Conservation (phyloP, 805 yeast species). For the Wickerhamomyces chambardii region DNA sequence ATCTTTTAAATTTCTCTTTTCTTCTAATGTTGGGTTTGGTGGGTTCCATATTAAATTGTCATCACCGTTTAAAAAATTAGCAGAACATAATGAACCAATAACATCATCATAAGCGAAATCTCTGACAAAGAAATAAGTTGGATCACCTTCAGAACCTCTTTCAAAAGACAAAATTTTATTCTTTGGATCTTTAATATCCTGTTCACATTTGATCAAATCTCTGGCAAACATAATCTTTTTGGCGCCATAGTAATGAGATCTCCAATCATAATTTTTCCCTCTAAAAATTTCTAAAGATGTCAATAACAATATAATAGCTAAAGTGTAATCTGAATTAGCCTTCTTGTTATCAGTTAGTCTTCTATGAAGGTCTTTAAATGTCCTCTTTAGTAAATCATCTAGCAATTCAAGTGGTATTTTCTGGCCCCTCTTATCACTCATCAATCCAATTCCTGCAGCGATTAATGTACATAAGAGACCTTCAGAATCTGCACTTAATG, state of each 20-base stretch:
- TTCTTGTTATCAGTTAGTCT: slow-evolving; percentile 40
- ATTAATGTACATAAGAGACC: slow-evolving; percentile 46
- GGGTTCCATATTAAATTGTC: slow-evolving; percentile 13
- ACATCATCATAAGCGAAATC: slow-evolving; percentile 68
- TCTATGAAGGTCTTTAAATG: slow-evolving; percentile 46
- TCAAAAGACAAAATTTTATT: slow-evolving; percentile 7
- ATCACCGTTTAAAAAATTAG: slow-evolving; percentile 18
- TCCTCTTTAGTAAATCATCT: slow-evolving; percentile 41
- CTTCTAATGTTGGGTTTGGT: slow-evolving; percentile 4
- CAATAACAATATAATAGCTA: slow-evolving; percentile 51
- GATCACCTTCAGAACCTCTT: slow-evolving; percentile 9
- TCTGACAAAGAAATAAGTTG: slow-evolving; percentile 45
- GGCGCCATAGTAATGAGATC: slow-evolving; percentile 62
- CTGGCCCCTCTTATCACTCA: slow-evolving; percentile 12
- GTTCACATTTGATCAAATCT: slow-evolving; percentile 27
- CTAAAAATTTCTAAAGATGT: slow-evolving; percentile 46
- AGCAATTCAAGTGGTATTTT: slow-evolving; percentile 26
- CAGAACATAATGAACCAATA: slow-evolving; percentile 52
- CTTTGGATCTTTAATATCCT: slow-evolving; percentile 3
- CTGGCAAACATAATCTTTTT: slow-evolving; percentile 51
- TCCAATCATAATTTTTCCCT: slow-evolving; percentile 40
- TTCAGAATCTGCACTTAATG: slow-evolving; percentile 46
- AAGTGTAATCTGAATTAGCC: slow-evolving; percentile 54
- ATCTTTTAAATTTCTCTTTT: slow-evolving; percentile 24
- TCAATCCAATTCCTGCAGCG: slow-evolving; percentile 38